Evolutionary conservation across 768 basidiomycete species (phyloP), one percentile per base, ranked within the genome.

Genomic region (Suillus spraguei): DNA sequence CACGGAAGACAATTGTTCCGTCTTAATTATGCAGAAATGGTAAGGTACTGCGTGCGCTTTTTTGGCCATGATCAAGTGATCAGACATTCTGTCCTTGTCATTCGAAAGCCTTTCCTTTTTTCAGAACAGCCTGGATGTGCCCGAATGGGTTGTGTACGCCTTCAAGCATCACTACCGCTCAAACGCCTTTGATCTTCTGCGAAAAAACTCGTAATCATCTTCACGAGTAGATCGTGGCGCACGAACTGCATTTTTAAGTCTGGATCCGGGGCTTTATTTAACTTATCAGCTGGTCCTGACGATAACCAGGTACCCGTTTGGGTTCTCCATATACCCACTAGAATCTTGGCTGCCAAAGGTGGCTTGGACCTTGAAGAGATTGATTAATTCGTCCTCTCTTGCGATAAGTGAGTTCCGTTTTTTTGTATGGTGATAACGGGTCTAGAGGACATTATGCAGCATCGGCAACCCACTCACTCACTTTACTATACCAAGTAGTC

Each of bases 191-290:
- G 56, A 24, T 28, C 41, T 28, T 28, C 20, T 28, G 10, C 10
- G 24, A 58, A 28, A n/a, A 28, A 6, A 13, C 14, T 38, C 54
- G 35, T 38, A 17, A 24, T 36, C 35, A 36, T 10, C 17, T 42
- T 11, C 28, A 39, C 39, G 11, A 41, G 39, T 41, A 11, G 42
- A 50, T 10, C n/a, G 46, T 50, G 63, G 64, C 53, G 39, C 44
- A 62, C 49, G 47, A 52, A 58, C 66, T 70, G 47, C 64, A 64
- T 64, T 63, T 61, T 47, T 54, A 64, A 61, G 59, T 60, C 59
- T 56, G 65, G 61, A 53, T 41, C 28, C 52, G 52, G 38, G 39
- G 66, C 47, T 63, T 52, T 53, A 70, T 55, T 64, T 63, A 6
- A 66, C 60, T 36, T 60, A 59, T 63, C 59, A 47, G 55, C 53